Evolutionary conservation across 108 stramenopile species (phyloP).

Genomic region (Skeletonema potamos): DNA sequence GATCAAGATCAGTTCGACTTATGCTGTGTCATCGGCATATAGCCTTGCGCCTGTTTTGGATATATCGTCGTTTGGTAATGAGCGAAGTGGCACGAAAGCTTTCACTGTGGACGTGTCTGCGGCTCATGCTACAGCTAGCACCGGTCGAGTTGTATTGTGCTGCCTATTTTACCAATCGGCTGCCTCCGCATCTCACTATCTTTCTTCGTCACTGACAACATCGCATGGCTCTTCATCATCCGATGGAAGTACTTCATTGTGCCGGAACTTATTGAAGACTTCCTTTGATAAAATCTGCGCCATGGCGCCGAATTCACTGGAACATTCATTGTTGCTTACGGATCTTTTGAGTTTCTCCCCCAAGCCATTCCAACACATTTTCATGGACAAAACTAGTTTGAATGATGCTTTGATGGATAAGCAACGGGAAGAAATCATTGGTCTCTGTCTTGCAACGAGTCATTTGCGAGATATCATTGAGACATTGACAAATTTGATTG

Average conservation of each 20-base stretch:
- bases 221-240: conserved; percentile 2
- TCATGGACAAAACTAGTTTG: conserved; percentile 5
- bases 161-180: conserved; percentile 47
- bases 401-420: conserved; percentile 9
- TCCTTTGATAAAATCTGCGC: conserved; percentile 42
- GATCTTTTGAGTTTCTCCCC: conserved; percentile 36
- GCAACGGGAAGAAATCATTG: conserved; percentile 23
- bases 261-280: conserved; percentile 37
- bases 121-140: conserved; percentile 24
- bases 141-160: conserved; percentile 31
- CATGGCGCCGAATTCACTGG: conserved; percentile 49
- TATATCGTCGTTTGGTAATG: conserved; percentile 5
- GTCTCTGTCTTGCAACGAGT: conserved; percentile 20
- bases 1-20: not conserved
- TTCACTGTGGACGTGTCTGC: conserved; percentile 15
- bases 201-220: conserved; percentile 9
- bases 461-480: conserved; percentile 41
- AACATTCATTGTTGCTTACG: conserved; percentile 36
- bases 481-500: conserved; percentile 33
- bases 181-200: conserved; percentile 20
- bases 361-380: not conserved
- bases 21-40: not conserved
- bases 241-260: conserved; percentile 27
- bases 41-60: conserved; percentile 19
- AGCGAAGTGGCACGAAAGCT: not conserved